Evolutionary conservation across 192 early-diverging fungal species (phyloP).

Genomic region (Chytriomyces sp.): DNA sequence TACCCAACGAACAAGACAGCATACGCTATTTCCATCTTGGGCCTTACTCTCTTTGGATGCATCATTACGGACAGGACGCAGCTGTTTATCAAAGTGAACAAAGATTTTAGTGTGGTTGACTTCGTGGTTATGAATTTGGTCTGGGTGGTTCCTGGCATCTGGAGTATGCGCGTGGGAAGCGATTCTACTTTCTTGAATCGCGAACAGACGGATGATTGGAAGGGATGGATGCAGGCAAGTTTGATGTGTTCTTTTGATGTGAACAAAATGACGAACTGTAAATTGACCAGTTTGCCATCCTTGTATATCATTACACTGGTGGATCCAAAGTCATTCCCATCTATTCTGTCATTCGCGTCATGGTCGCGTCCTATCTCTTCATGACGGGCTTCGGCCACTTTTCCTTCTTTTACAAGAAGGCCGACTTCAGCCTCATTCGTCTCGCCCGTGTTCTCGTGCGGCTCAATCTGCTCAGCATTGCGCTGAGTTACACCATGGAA

Average conservation of each 20-base stretch:
- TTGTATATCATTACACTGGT: slow-evolving; percentile 71
- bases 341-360: slow-evolving; percentile 72
- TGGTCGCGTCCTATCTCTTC: slow-evolving; percentile 79
- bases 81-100: slow-evolving; percentile 68
- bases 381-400: slow-evolving; percentile 85
- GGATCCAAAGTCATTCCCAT: slow-evolving; percentile 64
- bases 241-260: too few species aligned
- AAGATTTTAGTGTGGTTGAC: slow-evolving; percentile 49
- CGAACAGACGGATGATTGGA: slow-evolving; percentile 84
- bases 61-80: slow-evolving; percentile 70
- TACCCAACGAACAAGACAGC: slow-evolving; percentile 49
- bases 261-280: too few species aligned
- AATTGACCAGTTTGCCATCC: slow-evolving; percentile 19
- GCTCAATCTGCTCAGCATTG: slow-evolving; percentile 69
- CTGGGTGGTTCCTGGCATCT: slow-evolving; percentile 47
- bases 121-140: slow-evolving; percentile 52
- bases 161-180: slow-evolving; percentile 48
- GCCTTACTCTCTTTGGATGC: slow-evolving; percentile 59
- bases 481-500: slow-evolving; percentile 68
- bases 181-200: slow-evolving; percentile 68
- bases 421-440: slow-evolving; percentile 66
- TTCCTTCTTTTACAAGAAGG: slow-evolving; percentile 70
- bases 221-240: slow-evolving; percentile 85
- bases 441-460: slow-evolving; percentile 65
- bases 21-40: slow-evolving; percentile 54